Percentiles rank a stretch among this genome's conserved stretches.
Evolutionary conservation across 78 protist genomes (phyloP).

Genomic region (Isochrysis galbana): DNA sequence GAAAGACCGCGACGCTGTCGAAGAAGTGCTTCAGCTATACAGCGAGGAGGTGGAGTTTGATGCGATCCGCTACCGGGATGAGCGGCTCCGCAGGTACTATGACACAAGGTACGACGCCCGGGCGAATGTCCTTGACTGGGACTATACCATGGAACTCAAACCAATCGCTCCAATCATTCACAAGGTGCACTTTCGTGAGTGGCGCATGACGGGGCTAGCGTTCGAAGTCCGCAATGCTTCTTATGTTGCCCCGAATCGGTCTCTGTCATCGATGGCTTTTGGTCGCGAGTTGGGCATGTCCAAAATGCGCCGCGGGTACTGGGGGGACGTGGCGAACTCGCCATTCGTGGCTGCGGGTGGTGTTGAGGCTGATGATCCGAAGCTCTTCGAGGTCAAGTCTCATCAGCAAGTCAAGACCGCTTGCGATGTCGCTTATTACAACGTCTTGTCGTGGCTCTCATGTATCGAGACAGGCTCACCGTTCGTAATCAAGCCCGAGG

Average conservation of each 20-base stretch:
- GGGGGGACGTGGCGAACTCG: conserved; percentile 49
- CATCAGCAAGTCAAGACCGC: neutral
- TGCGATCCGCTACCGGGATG: conserved; percentile 23
- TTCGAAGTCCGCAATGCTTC: conserved; percentile 12
- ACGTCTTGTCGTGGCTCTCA: neutral
- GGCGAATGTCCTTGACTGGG: conserved; percentile 43
- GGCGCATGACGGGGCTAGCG: conserved; percentile 33
- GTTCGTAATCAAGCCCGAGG: neutral
- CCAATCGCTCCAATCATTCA: conserved; percentile 21
- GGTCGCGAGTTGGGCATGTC: neutral
- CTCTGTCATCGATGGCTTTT: conserved; percentile 18
- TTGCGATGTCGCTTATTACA: conserved; percentile 3
- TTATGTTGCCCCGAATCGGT: conserved; percentile 23
- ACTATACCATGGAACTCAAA: conserved; percentile 21
- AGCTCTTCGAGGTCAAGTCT: neutral
- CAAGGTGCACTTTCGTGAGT: conserved; percentile 13
- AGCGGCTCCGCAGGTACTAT: conserved; percentile 44
- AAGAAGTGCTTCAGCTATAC: conserved; percentile 6
- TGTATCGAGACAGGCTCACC: neutral
- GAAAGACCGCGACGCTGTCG: conserved; percentile 32
- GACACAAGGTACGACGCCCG: conserved; percentile 19
- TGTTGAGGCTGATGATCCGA: neutral
- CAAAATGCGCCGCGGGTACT: conserved; percentile 17
- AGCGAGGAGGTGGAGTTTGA: conserved; percentile 7
- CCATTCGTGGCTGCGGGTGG: conserved; percentile 39